These are phyloP conservation scores for Tricladium varicosporioides DNA, from an alignment of 2,329 filamentous ascomycete genomes.

Conservation along the genomic window DNA sequence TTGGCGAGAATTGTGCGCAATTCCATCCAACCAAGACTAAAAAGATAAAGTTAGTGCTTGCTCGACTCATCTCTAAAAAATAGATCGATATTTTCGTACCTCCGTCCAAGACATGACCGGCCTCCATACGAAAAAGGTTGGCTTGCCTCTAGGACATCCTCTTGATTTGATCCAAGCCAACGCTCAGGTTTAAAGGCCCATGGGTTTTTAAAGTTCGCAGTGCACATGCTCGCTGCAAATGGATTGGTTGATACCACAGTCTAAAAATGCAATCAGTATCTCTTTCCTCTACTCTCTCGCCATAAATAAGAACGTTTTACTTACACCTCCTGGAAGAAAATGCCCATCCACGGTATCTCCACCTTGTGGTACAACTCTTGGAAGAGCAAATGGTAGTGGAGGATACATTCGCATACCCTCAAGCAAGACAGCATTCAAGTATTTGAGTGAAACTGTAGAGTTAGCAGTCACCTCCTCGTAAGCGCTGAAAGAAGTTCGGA, in stretches of 20 bases:
- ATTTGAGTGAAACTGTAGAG: not conserved
- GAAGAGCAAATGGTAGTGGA: conserved; percentile 1
- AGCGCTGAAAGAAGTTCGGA: not conserved
- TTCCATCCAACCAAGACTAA: conserved; percentile 16
- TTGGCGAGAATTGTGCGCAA: conserved; percentile 26
- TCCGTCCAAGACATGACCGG: conserved; percentile 36
- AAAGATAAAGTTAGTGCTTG: too few species aligned
- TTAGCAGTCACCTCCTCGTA: conserved; percentile 9
- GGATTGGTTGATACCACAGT: conserved; percentile 34
- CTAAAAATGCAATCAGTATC: conserved; percentile 31
- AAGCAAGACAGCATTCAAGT: conserved; percentile 4
- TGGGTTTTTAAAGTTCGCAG: conserved; percentile 30
- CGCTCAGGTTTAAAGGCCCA: conserved; percentile 17
- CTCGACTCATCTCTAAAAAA: too few species aligned
- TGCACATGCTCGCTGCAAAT: conserved; percentile 32
- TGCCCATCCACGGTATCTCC: conserved; percentile 2
- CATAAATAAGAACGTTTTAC: conserved; percentile 31
- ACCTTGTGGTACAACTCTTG: not conserved
- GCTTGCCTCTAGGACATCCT: conserved; percentile 26
- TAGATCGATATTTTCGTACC: too few species aligned
- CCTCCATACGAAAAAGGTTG: conserved; percentile 36
- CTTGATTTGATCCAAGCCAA: not conserved
- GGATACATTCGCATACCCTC: conserved; percentile 11
- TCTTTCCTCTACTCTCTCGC: too few species aligned
- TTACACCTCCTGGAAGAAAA: conserved; percentile 9